Evolutionary conservation across 2,329 filamentous ascomycete species (phyloP).

Genomic region (Clarireedia hainanense): DNA sequence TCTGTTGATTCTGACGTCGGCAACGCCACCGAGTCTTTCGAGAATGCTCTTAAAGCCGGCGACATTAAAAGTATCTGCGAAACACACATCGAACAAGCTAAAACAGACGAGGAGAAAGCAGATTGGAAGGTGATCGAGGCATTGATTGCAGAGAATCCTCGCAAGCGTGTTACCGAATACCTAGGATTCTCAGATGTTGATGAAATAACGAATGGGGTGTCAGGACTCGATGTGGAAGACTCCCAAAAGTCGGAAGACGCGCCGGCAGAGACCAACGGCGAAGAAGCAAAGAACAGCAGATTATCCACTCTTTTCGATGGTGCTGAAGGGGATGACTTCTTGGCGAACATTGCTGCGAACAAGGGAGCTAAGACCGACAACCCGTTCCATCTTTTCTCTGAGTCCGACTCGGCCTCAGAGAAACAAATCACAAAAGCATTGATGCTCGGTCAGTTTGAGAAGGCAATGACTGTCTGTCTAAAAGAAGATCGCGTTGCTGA

Average conservation of each 20-base stretch:
- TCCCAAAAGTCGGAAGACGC: constrained; percentile 35
- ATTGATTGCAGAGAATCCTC: constrained; percentile 75
- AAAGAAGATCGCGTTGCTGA: constrained; percentile 87
- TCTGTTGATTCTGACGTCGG: constrained; percentile 80
- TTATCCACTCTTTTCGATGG: constrained; percentile 76
- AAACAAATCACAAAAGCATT: constrained; percentile 80
- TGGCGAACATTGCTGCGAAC: constrained; percentile 75
- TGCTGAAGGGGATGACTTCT: constrained; percentile 72
- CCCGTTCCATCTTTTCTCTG: constrained; percentile 83
- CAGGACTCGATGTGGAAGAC: constrained; percentile 25
- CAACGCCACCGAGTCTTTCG: constrained; percentile 78
- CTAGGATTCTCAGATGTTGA: constrained; percentile 64
- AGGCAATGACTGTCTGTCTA: constrained; percentile 81
- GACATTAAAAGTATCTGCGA: constrained; percentile 75
- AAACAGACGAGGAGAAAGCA: constrained; percentile 83
- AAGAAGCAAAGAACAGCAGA: constrained; percentile 47
- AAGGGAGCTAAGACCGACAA: constrained; percentile 91
- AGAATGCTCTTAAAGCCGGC: constrained; percentile 70
- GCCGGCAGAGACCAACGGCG: constrained; percentile 41
- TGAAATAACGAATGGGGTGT: constrained; percentile 45
- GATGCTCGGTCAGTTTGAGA: constrained; percentile 84
- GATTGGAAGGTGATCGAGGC: constrained; percentile 96
- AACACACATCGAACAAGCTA: constrained; percentile 64
- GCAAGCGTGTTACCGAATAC: constrained; percentile 78
- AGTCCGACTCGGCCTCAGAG: constrained; percentile 76